Evolutionary conservation across 176 grass and related monocot genomes (phyloP).

Genomic region (sorghum (Sorghum bicolor)): DNA sequence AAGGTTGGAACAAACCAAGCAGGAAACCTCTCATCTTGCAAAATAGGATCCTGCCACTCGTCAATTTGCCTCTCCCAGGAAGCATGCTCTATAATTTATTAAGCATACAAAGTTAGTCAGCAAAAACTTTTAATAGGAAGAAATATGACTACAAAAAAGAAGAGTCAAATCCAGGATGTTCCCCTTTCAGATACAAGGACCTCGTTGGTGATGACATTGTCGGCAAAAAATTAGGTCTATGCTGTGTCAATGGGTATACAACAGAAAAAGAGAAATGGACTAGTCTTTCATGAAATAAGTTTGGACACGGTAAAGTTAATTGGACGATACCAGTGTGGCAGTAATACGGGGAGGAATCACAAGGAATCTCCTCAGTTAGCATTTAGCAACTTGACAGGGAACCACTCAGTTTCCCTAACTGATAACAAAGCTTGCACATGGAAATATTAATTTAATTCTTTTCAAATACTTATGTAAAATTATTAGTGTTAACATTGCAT

Average conservation of each 20-base stretch:
- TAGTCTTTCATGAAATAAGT: not conserved
- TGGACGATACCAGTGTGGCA: not conserved
- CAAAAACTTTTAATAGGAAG: not conserved
- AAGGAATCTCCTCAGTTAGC: constrained; percentile 1
- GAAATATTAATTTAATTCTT: not conserved
- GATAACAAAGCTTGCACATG: constrained; percentile 1
- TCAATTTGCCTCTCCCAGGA: constrained; percentile 89
- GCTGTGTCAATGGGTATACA: not conserved
- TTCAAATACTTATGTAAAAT: constrained; percentile 4
- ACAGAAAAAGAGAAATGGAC: not conserved
- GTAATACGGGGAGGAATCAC: not conserved
- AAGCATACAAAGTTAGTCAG: constrained; percentile 13
- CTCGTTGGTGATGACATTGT: not conserved
- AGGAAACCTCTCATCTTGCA: constrained; percentile 80
- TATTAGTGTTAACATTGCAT: not conserved
- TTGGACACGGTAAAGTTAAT: not conserved
- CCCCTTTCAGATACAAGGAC: constrained; percentile 10
- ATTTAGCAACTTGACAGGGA: not conserved
- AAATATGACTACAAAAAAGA: constrained; percentile 30
- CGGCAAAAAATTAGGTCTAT: not conserved
- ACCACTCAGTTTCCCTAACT: not conserved
- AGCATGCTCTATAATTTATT: constrained; percentile 57
- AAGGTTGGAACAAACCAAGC: constrained; percentile 53
- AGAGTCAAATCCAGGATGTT: constrained; percentile 24
- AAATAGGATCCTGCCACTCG: constrained; percentile 88